phyloP scores from a whole-genome alignment of 2,329 filamentous ascomycete species.

The Diaporthe sp. region DNA sequence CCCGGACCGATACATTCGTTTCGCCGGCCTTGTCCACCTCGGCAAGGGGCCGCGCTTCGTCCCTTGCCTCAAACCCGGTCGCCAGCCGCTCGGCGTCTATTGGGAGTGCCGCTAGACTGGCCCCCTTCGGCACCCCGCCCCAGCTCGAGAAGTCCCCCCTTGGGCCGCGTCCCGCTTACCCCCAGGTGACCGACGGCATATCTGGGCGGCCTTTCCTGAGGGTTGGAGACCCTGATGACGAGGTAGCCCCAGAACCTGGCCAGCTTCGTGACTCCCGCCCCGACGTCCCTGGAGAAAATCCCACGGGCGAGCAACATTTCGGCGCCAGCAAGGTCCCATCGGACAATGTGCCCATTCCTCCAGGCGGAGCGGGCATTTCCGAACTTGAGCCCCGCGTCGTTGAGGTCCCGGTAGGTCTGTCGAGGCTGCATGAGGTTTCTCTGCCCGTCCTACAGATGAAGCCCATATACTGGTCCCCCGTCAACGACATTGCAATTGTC shows the following conservation, averaged over 20 bases:
- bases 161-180: slow-evolving; percentile 41
- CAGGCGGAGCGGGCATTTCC: not conserved
- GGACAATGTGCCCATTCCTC: not conserved
- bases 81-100: slow-evolving; percentile 28
- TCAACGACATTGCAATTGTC: slow-evolving; percentile 89
- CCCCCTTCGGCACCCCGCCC: slow-evolving; percentile 30
- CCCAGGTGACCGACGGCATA: slow-evolving; percentile 62
- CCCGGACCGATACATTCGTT: slow-evolving; percentile 37
- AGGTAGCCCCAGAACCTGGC: slow-evolving; percentile 11
- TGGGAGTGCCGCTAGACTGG: slow-evolving; percentile 22
- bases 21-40: slow-evolving; percentile 37
- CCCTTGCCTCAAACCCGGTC: slow-evolving; percentile 32
- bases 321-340: not conserved
- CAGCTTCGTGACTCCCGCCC: not conserved
- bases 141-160: slow-evolving; percentile 44
- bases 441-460: slow-evolving; percentile 89
- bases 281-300: not conserved
- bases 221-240: slow-evolving; percentile 49
- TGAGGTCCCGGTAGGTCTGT: slow-evolving; percentile 87
- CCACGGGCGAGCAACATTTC: not conserved
- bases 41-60: slow-evolving; percentile 37
- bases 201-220: slow-evolving; percentile 68
- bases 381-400: slow-evolving; percentile 45
- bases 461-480: slow-evolving; percentile 96
- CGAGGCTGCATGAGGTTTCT: slow-evolving; percentile 89